Evolutionary conservation across 2,329 filamentous ascomycete species (phyloP), one percentile per base, ranked within the genome.

Genomic region (Aspergillus sp.): DNA sequence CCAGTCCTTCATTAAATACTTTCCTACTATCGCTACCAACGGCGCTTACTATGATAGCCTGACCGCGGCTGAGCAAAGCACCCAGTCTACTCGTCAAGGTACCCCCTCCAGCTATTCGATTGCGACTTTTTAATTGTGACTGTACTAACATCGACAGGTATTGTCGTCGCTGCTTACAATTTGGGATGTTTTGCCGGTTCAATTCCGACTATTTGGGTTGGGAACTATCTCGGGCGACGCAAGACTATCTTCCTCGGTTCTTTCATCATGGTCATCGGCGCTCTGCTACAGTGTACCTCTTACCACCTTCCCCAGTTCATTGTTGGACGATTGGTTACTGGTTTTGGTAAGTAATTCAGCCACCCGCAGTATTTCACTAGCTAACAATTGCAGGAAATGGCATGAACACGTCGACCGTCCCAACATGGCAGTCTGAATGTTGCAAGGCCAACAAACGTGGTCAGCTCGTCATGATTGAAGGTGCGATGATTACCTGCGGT

Each of bases 391-490:
- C 41, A 66, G 65, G 65, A 6, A 82, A 82, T 38, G 78, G 80
- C 22, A 71, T 82, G 68, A 82, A 82, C 59, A 81, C 80, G 0
- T 79, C 78, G 0, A 81, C 80, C 0, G 80, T 83, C 13, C 81
- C 80, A 7, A 81, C 77, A 13, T 83, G 78, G 77, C 79, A 82
- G 55, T 76, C 75, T 2, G 80, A 82, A 66, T 81, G 79, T 53
- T 80, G 78, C 42, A 80, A 80, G 62, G 76, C 79, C 8, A 79
- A 83, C 59, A 73, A 74, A 43, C 74, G 80, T 57, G 80, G 80
- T 6, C 77, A 80, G 60, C 68, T 82, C 61, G 79, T 83, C 64
- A 82, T 82, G 78, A 75, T 82, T 13, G 80, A 83, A 68, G 80
- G 81, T 38, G 72, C 78, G 36, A 69, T 83, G 60, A 82, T 81